phyloP scores from a whole-genome alignment of 352 stramenopile species.

The Achlya hypogyna region DNA sequence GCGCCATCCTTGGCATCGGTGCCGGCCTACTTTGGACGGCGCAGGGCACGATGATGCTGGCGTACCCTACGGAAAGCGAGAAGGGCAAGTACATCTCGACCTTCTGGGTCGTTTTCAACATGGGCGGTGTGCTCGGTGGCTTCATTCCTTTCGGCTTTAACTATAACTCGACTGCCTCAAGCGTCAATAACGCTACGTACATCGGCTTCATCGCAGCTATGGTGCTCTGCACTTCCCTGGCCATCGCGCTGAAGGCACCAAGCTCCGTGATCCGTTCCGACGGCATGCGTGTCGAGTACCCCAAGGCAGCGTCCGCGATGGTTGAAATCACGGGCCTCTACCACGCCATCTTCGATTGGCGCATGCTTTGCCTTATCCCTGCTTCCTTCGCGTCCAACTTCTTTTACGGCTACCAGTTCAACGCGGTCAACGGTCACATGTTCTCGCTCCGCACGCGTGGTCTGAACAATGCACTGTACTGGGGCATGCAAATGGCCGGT shows the following conservation, averaged over 20 bases:
- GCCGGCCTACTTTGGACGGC: slow-evolving; percentile 69
- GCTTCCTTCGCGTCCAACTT: slow-evolving; percentile 50
- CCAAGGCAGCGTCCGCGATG: background rate
- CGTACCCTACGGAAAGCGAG: slow-evolving; percentile 34
- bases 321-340: background rate
- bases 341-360: background rate
- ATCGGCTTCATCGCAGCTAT: slow-evolving; percentile 49
- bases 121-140: slow-evolving; percentile 45
- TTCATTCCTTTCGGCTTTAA: slow-evolving; percentile 50
- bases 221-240: slow-evolving; percentile 29
- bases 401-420: slow-evolving; percentile 55
- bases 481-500: slow-evolving; percentile 34
- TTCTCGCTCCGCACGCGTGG: slow-evolving; percentile 35
- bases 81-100: slow-evolving; percentile 45
- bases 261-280: slow-evolving; percentile 25
- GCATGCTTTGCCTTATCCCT: slow-evolving; percentile 29
- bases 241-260: slow-evolving; percentile 31
- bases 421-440: slow-evolving; percentile 22
- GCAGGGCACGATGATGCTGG: slow-evolving; percentile 55
- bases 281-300: slow-evolving; percentile 18
- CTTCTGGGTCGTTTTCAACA: slow-evolving; percentile 82
- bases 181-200: slow-evolving; percentile 33
- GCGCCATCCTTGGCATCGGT: slow-evolving; percentile 37
- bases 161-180: slow-evolving; percentile 10
- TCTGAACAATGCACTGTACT: slow-evolving; percentile 33